Conservation (phyloP, 345 rosid species). For the Eutrema heterophyllum region DNA sequence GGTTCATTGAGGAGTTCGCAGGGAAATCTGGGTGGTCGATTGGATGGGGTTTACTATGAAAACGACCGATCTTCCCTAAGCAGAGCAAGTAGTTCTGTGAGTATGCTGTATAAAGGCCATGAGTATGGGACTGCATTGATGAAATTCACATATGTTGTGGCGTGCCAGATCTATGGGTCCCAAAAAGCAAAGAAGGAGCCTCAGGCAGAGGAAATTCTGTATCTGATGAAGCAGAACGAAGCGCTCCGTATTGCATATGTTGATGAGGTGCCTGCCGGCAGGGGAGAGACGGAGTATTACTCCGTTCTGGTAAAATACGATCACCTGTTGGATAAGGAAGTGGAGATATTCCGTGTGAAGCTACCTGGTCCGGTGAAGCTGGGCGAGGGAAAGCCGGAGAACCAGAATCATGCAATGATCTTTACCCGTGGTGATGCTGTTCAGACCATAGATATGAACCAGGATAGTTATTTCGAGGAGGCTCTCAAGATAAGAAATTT, state of each 20-base stretch:
- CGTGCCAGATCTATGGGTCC: slow-evolving; percentile 81
- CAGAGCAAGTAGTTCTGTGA: slow-evolving; percentile 54
- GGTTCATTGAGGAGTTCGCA: slow-evolving; percentile 51
- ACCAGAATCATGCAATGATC: slow-evolving; percentile 94
- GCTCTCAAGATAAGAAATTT: slow-evolving; percentile 91
- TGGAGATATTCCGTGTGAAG: slow-evolving; percentile 80
- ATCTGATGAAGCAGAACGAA: slow-evolving; percentile 67
- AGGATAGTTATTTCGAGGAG: slow-evolving; percentile 88
- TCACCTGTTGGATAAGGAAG: slow-evolving; percentile 63
- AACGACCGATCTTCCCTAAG: slow-evolving; percentile 41
- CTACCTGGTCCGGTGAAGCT: slow-evolving; percentile 86
- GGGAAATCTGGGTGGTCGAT: slow-evolving; percentile 35
- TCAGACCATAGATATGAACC: slow-evolving; percentile 97
- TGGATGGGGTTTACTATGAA: slow-evolving; percentile 33
- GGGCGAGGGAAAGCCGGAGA: slow-evolving; percentile 96
- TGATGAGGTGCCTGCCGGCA: slow-evolving; percentile 59
- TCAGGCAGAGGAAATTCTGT: slow-evolving; percentile 76
- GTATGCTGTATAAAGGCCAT: slow-evolving; percentile 71
- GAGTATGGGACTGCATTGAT: slow-evolving; percentile 74
- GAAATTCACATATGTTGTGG: slow-evolving; percentile 84
- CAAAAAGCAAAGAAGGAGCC: slow-evolving; percentile 63
- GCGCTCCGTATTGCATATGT: slow-evolving; percentile 93
- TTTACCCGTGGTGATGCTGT: slow-evolving; percentile 93
- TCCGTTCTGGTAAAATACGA: slow-evolving; percentile 87
- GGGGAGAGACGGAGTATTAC: slow-evolving; percentile 55